Conservation (phyloP, 148 eudicot species). For the Chenopodium formosanum region DNA sequence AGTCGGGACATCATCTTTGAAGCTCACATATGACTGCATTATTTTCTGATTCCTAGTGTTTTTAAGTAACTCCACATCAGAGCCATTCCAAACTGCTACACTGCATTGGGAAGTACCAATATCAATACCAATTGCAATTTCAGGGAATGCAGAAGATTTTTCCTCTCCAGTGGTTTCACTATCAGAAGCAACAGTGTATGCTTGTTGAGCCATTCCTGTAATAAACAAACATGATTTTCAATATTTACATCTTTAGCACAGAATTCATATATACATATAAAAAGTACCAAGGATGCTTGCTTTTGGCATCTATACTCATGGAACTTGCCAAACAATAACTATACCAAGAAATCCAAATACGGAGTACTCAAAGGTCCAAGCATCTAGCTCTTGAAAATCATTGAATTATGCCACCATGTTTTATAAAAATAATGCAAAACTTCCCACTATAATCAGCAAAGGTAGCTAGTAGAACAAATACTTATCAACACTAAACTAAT, state of each 20-base stretch:
- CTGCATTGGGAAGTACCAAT: constrained; percentile 86
- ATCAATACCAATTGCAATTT: constrained; percentile 81
- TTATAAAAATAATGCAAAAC: no score
- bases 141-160: constrained; percentile 50
- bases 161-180: constrained; percentile 77
- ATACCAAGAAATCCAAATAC: not conserved
- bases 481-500: not conserved
- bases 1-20: constrained; percentile 65
- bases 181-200: constrained; percentile 80
- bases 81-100: constrained; percentile 84
- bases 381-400: not conserved
- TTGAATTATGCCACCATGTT: not conserved
- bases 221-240: not conserved
- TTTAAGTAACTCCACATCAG: constrained; percentile 65
- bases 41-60: constrained; percentile 70
- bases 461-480: not conserved
- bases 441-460: not conserved
- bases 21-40: constrained; percentile 73
- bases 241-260: no score
- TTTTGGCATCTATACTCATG: not conserved
- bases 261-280: not conserved
- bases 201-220: constrained; percentile 77
- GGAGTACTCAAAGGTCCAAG: not conserved
- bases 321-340: not conserved
- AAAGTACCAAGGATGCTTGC: not conserved